phyloP scores from a whole-genome alignment of 257 asterid genomes.

The Solanum chilense region DNA sequence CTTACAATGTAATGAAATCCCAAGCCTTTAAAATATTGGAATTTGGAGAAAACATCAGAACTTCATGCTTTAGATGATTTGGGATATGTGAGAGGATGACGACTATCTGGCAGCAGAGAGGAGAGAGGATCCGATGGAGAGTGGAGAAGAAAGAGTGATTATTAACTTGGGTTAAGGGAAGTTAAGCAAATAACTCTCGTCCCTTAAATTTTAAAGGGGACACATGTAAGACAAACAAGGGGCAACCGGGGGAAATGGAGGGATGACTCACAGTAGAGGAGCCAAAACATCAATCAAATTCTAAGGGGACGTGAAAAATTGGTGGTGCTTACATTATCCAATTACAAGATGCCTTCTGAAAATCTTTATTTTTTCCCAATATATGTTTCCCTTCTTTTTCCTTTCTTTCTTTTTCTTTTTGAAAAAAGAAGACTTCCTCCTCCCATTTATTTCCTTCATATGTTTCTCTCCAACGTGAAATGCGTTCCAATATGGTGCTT shows the following conservation, averaged over 20 bases:
- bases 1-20: not conserved
- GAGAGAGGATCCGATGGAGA: not conserved
- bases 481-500: not conserved
- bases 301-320: not conserved
- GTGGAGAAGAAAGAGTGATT: not conserved
- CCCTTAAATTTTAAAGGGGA: not conserved
- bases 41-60: not conserved
- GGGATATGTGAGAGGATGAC: not conserved
- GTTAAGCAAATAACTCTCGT: not conserved
- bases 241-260: not conserved
- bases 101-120: not conserved
- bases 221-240: not conserved
- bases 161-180: not conserved
- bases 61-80: not conserved
- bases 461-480: not conserved
- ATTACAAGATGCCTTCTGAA: not conserved
- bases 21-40: not conserved
- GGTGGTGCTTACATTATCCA: not conserved
- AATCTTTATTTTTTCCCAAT: not conserved
- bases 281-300: not conserved
- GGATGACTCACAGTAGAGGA: not conserved
- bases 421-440: not conserved
- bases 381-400: no score
- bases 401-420: not conserved
- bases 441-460: not conserved